These are phyloP conservation scores for Albatrellus sp. DNA, from an alignment of 1,284 basidiomycete genomes.

Conservation along the genomic window DNA sequence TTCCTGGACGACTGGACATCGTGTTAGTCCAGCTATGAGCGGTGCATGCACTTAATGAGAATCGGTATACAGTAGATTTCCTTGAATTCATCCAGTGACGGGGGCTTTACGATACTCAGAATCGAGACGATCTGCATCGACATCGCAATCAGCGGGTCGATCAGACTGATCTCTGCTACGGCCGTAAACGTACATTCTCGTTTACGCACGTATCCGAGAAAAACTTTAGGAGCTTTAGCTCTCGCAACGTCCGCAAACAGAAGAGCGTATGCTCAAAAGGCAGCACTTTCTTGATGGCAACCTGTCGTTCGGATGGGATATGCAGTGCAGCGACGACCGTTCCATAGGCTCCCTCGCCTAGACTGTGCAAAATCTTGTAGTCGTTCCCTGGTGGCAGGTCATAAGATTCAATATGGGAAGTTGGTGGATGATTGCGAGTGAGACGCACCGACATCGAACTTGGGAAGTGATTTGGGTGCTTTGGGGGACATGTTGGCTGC, in stretches of 20 bases:
- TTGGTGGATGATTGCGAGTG: neutral
- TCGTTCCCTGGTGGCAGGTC: slow-evolving; percentile 43
- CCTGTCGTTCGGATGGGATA: slow-evolving; percentile 47
- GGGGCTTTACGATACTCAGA: slow-evolving; percentile 75
- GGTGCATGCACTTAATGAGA: neutral
- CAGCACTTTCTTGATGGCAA: slow-evolving; percentile 79
- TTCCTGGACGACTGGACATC: slow-evolving; percentile 64
- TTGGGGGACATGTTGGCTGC: slow-evolving; percentile 9
- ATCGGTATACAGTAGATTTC: slow-evolving; percentile 57
- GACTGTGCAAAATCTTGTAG: slow-evolving; percentile 63
- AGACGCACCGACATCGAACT: slow-evolving; percentile 51
- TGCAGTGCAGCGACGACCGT: slow-evolving; percentile 61
- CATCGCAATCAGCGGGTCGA: neutral
- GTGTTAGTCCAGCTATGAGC: slow-evolving; percentile 1
- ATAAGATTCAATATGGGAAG: neutral
- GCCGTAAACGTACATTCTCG: slow-evolving; percentile 44
- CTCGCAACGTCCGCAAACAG: slow-evolving; percentile 64
- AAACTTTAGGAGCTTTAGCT: slow-evolving; percentile 73
- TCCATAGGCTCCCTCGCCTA: slow-evolving; percentile 72
- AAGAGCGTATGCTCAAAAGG: slow-evolving; percentile 79
- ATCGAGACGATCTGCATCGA: slow-evolving; percentile 65
- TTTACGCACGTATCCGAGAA: slow-evolving; percentile 77
- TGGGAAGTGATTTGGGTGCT: slow-evolving; percentile 36
- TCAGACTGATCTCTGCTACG: neutral
- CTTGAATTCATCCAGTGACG: slow-evolving; percentile 66